Percentiles rank a stretch among this genome's conserved stretches.
Evolutionary conservation across 2,329 filamentous ascomycete species (phyloP).

Genomic region (Emmonsiellopsis sp.): DNA sequence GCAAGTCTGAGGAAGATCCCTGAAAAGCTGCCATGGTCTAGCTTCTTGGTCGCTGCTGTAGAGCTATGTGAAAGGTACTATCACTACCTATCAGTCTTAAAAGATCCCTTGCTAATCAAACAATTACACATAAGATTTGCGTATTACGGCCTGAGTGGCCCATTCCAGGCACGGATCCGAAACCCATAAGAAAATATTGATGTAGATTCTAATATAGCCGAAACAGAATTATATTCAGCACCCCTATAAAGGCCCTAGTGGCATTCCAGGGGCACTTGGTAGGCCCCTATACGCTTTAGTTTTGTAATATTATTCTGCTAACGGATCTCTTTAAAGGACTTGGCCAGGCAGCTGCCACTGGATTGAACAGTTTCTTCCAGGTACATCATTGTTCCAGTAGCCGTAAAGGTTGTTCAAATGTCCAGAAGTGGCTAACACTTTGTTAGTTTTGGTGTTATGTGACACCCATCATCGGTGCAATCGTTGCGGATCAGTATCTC

Average conservation of each 20-base stretch:
- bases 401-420: not conserved
- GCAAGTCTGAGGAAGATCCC: slow-evolving; percentile 43
- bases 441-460: slow-evolving; percentile 45
- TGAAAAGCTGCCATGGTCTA: slow-evolving; percentile 46
- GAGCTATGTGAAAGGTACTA: slow-evolving; percentile 42
- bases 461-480: slow-evolving; percentile 49
- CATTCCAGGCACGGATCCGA: slow-evolving; percentile 32
- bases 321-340: slow-evolving; percentile 10
- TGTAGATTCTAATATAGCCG: not conserved
- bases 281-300: not conserved
- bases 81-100: too few relatives aligned
- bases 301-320: not conserved
- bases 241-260: slow-evolving; percentile 27
- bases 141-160: slow-evolving; percentile 46
- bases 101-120: too few relatives aligned
- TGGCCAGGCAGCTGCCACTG: slow-evolving; percentile 38
- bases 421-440: not conserved
- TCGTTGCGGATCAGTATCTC: slow-evolving; percentile 51
- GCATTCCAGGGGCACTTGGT: slow-evolving; percentile 30
- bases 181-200: not conserved
- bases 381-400: slow-evolving; percentile 1
- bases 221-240: slow-evolving; percentile 44
- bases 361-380: slow-evolving; percentile 45
- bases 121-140: slow-evolving; percentile 36
- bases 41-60: slow-evolving; percentile 48